Evolutionary conservation across 208 protist species (phyloP).

Genomic region (Herpetomonas samuelpessoai): DNA sequence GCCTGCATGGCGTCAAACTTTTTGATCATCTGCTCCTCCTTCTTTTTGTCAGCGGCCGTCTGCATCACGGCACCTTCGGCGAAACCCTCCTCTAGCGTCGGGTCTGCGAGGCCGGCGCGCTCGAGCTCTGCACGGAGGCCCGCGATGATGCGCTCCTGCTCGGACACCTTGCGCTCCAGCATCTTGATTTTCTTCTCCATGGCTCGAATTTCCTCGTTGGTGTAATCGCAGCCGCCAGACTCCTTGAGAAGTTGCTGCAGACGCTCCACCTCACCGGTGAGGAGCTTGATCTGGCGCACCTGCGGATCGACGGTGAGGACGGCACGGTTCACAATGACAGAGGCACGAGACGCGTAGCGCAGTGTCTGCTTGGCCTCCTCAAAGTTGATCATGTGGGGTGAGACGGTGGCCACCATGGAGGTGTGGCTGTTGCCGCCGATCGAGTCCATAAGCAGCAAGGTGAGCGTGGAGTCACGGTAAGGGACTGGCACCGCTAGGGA

Average conservation of each 20-base stretch:
- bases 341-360: slow-evolving; percentile 67
- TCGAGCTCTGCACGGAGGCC: slow-evolving; percentile 4
- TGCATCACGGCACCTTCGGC: slow-evolving; percentile 9
- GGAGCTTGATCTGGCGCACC: slow-evolving; percentile 23
- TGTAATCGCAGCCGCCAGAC: slow-evolving; percentile 20
- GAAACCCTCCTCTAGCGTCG: slow-evolving; percentile 27
- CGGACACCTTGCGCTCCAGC: slow-evolving; percentile 19
- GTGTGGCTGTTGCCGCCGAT: slow-evolving; percentile 80
- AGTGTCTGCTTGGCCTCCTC: slow-evolving; percentile 86
- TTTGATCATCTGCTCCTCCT: slow-evolving; percentile 24
- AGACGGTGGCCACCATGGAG: slow-evolving; percentile 88
- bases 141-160: slow-evolving; percentile 22
- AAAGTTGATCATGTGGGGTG: slow-evolving; percentile 58
- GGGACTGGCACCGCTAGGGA: slow-evolving; percentile 16
- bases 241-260: slow-evolving; percentile 32
- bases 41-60: slow-evolving; percentile 22
- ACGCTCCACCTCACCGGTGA: slow-evolving; percentile 33
- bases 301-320: slow-evolving; percentile 81
- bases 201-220: slow-evolving; percentile 11
- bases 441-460: slow-evolving; percentile 63
- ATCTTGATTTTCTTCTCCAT: slow-evolving; percentile 3
- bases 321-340: slow-evolving; percentile 74
- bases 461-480: slow-evolving; percentile 56
- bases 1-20: slow-evolving; percentile 39
- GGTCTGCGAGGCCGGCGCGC: slow-evolving; percentile 10